Percentiles rank a stretch among this genome's conserved stretches.
These are phyloP conservation scores for Agaricus sinodeliciosus DNA, from an alignment of 768 basidiomycete species.

Conservation along the genomic window DNA sequence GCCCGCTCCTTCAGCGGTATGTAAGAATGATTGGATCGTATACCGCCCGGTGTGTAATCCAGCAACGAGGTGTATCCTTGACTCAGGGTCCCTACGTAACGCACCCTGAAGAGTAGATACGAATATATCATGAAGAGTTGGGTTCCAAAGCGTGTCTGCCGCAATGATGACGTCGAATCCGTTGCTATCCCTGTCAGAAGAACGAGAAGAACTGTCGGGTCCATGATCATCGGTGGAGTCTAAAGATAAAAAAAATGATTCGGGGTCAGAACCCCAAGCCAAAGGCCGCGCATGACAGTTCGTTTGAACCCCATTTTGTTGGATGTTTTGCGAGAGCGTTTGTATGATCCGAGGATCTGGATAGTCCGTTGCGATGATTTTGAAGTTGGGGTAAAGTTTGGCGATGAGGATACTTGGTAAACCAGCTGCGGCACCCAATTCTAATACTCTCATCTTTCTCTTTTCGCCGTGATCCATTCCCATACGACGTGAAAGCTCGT, in stretches of 20 bases:
- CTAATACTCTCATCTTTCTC: conserved; percentile 36
- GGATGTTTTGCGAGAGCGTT: conserved; percentile 52
- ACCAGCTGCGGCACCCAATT: conserved; percentile 71
- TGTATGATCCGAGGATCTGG: conserved; percentile 58
- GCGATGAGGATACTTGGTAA: conserved; percentile 67
- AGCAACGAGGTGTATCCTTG: conserved; percentile 61
- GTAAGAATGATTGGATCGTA: conserved; percentile 57
- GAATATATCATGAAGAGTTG: conserved; percentile 49
- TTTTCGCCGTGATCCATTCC: background rate
- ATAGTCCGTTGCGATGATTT: conserved; percentile 61
- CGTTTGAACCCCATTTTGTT: conserved; percentile 37
- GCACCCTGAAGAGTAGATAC: conserved; percentile 44
- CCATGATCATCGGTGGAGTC: conserved; percentile 16
- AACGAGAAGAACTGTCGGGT: background rate
- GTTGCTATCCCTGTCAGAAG: conserved; percentile 9
- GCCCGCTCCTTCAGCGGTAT: conserved; percentile 28
- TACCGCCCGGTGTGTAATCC: conserved; percentile 76
- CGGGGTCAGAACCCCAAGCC: conserved; percentile 56
- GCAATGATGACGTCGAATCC: conserved; percentile 64
- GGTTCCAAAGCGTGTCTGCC: conserved; percentile 76
- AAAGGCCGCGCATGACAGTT: conserved; percentile 51
- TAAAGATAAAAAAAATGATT: background rate
- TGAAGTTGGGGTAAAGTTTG: conserved; percentile 31
- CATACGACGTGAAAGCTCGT: conserved; percentile 12
- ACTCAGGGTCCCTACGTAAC: conserved; percentile 32